Conservation (phyloP, 192 early-diverging fungal genomes). For the Coemansia sp. region DNA sequence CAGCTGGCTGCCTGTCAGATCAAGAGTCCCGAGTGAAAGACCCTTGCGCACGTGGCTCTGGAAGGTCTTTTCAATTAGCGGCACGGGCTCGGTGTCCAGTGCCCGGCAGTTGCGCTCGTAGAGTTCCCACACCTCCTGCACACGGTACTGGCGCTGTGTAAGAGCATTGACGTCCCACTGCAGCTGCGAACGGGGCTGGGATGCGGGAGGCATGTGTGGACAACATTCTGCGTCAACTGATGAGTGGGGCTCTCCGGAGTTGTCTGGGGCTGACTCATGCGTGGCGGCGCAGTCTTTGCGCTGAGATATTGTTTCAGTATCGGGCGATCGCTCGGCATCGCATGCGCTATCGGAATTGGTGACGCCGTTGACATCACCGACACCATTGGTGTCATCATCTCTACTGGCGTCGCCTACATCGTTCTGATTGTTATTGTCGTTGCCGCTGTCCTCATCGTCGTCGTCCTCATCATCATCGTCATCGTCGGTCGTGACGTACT, state of each 20-base stretch:
- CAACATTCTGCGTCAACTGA: too few species aligned
- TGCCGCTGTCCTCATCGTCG: too few species aligned
- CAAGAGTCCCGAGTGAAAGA: constrained; percentile 35
- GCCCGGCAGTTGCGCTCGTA: constrained; percentile 40
- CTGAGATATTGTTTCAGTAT: too few species aligned
- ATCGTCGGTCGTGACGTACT: constrained; percentile 17
- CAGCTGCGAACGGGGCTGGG: constrained; percentile 15
- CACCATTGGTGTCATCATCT: background rate
- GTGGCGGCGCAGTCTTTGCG: background rate
- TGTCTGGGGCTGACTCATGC: too few species aligned
- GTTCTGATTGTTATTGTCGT: background rate
- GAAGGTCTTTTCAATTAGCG: constrained; percentile 31
- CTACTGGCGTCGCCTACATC: background rate
- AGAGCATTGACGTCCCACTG: constrained; percentile 49
- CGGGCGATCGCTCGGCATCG: too few species aligned
- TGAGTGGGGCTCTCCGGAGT: too few species aligned
- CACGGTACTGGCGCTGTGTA: constrained; percentile 35
- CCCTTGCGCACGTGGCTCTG: constrained; percentile 36
- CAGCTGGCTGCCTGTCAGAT: constrained; percentile 54
- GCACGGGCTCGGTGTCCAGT: constrained; percentile 32
- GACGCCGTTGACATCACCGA: too few species aligned
- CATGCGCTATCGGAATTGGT: too few species aligned
- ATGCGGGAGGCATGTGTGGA: too few species aligned
- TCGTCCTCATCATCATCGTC: too few species aligned
- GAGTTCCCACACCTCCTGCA: constrained; percentile 44